A percentile compares a stretch with the other conserved stretches of the same genome.
Evolutionary conservation across 2,329 filamentous ascomycete species (phyloP).

Genomic region (Chrysoporthe deuterocubensis): DNA sequence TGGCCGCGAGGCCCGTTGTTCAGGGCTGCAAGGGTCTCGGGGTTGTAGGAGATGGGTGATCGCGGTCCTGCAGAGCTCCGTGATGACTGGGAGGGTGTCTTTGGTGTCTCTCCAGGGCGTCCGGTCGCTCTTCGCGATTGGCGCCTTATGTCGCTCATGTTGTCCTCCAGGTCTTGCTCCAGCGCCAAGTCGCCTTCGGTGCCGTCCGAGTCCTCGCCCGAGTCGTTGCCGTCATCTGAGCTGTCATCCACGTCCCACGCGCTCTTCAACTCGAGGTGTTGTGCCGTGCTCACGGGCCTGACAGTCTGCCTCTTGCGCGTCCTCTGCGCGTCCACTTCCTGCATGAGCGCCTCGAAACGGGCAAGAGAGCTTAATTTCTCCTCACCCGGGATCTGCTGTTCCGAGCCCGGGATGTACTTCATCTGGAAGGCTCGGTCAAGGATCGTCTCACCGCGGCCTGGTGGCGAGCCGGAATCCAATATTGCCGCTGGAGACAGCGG

Average conservation of each 20-base stretch:
- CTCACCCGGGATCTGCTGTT: slow-evolving; percentile 56
- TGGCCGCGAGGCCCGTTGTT: slow-evolving; percentile 47
- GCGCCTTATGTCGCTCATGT: slow-evolving; percentile 45
- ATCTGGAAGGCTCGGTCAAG: slow-evolving; percentile 69
- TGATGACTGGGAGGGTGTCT: slow-evolving; percentile 40
- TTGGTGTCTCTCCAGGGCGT: slow-evolving; percentile 47
- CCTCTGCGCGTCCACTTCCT: slow-evolving; percentile 58
- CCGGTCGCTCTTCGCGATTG: slow-evolving; percentile 54
- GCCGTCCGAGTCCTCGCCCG: slow-evolving; percentile 44
- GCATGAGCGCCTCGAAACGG: slow-evolving; percentile 69
- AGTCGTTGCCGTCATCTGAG: slow-evolving; percentile 46
- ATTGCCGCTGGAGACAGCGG: slow-evolving; percentile 40
- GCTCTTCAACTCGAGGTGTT: slow-evolving; percentile 47
- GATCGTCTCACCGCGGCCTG: slow-evolving; percentile 64
- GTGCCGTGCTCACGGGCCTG: slow-evolving; percentile 32
- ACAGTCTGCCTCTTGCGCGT: slow-evolving; percentile 44
- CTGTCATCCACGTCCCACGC: slow-evolving; percentile 57
- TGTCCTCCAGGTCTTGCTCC: slow-evolving; percentile 34
- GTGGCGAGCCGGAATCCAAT: slow-evolving; percentile 54
- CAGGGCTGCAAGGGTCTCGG: slow-evolving; percentile 38
- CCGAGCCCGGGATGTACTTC: slow-evolving; percentile 64
- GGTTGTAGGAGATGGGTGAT: slow-evolving; percentile 41
- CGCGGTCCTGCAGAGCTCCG: slow-evolving; percentile 29
- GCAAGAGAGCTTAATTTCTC: slow-evolving; percentile 68
- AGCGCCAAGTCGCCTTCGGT: slow-evolving; percentile 46